These are phyloP conservation scores for Alternaria ethzedia DNA, from an alignment of 2,329 filamentous ascomycete species.

Conservation along the genomic window DNA sequence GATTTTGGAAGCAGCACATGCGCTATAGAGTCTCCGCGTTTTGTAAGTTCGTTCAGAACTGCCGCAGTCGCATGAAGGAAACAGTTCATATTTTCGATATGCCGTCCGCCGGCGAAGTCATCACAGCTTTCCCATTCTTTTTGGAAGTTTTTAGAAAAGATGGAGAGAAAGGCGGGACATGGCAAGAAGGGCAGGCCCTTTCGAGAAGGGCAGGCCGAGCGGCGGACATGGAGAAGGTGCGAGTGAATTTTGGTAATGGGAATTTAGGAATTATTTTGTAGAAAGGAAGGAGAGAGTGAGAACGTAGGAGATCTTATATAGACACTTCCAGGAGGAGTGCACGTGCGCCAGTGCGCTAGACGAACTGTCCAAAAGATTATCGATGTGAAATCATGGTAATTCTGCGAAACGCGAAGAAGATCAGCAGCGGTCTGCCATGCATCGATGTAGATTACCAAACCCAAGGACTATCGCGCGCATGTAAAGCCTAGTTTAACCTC, in stretches of 20 bases:
- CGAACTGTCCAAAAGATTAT: accelerated
- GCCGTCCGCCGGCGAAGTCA: neutral
- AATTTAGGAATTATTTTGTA: neutral
- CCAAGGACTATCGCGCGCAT: too few relatives aligned
- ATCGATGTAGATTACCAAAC: neutral
- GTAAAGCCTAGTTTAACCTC: too few relatives aligned
- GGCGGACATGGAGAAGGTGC: too few relatives aligned
- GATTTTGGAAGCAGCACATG: neutral
- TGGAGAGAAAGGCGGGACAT: neutral
- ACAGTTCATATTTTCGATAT: neutral
- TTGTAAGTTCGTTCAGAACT: neutral
- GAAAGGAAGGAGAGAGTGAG: neutral
- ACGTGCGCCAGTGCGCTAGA: neutral
- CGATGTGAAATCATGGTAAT: neutral
- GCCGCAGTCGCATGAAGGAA: too few relatives aligned
- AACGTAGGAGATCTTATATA: neutral
- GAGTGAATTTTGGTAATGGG: neutral
- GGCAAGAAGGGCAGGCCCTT: accelerated
- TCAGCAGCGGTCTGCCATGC: neutral
- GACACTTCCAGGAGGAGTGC: neutral
- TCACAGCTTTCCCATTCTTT: accelerated
- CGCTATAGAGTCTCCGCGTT: neutral
- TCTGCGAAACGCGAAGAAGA: neutral
- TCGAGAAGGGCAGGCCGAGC: neutral
- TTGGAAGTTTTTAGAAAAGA: neutral